Conservation (phyloP, 2,329 filamentous ascomycete species). For the Fusarium hainanense region DNA sequence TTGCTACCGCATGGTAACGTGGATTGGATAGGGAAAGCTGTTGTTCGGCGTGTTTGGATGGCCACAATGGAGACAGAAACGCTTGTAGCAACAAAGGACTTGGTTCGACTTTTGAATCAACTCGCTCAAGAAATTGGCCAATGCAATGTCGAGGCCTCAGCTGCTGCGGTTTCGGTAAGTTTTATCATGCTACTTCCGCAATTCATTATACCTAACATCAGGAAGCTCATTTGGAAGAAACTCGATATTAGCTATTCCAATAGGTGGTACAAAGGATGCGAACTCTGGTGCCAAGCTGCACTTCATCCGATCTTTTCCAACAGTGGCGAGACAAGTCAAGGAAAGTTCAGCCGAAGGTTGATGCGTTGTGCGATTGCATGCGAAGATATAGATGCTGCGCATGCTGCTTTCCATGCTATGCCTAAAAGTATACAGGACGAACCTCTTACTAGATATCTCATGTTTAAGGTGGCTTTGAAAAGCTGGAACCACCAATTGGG, state of each 20-base stretch:
- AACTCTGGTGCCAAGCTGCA: constrained; percentile 78
- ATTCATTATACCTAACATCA: constrained; percentile 19
- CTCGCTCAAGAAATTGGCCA: constrained; percentile 57
- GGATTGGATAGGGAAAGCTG: constrained; percentile 74
- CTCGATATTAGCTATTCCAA: constrained; percentile 69
- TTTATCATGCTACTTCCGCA: neutral
- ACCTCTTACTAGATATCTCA: constrained; percentile 75
- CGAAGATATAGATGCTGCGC: constrained; percentile 42
- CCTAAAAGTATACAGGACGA: constrained; percentile 67
- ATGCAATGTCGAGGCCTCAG: constrained; percentile 67
- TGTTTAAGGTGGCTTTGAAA: constrained; percentile 78
- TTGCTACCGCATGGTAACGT: constrained; percentile 61
- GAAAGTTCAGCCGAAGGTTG: constrained; percentile 77
- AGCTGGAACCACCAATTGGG: constrained; percentile 68
- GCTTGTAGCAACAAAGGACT: constrained; percentile 36
- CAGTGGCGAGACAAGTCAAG: constrained; percentile 72
- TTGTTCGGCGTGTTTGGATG: constrained; percentile 77
- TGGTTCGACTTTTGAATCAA: constrained; percentile 41
- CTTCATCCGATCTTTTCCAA: constrained; percentile 74
- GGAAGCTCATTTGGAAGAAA: constrained; percentile 82
- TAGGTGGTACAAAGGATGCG: constrained; percentile 64
- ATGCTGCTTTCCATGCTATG: constrained; percentile 66
- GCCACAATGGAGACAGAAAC: constrained; percentile 59
- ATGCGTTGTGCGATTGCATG: constrained; percentile 74
- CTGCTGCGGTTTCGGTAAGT: constrained; percentile 74